Conservation (phyloP, 1,284 basidiomycete genomes). For the Pyrrhoderma noxium region DNA sequence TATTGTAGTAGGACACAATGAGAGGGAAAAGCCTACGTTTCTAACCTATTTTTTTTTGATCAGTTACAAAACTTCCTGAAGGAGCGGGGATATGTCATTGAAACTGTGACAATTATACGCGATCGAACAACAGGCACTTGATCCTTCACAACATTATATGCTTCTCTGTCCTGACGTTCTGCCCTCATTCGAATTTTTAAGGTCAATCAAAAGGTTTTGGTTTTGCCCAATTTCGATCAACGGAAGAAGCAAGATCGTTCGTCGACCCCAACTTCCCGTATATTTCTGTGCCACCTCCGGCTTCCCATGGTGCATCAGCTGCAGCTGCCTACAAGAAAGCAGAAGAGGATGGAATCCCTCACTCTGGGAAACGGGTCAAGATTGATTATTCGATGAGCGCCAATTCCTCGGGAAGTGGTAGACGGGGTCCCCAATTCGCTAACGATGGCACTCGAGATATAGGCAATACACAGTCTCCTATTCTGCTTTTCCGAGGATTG, state of each 20-base stretch:
- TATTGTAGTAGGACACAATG: slow-evolving; percentile 8
- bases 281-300: slow-evolving; percentile 78
- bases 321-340: slow-evolving; percentile 62
- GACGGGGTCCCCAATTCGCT: slow-evolving; percentile 48
- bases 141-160: slow-evolving; percentile 60
- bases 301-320: slow-evolving; percentile 69
- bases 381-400: slow-evolving; percentile 86
- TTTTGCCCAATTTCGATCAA: slow-evolving; percentile 82
- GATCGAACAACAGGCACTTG: slow-evolving; percentile 90
- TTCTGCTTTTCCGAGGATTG: slow-evolving; percentile 81
- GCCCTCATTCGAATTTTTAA: slow-evolving; percentile 52
- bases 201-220: slow-evolving; percentile 89
- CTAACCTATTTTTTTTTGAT: slow-evolving; percentile 23
- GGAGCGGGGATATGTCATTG: slow-evolving; percentile 59
- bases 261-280: slow-evolving; percentile 82
- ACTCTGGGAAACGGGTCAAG: slow-evolving; percentile 74
- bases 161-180: slow-evolving; percentile 61
- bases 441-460: slow-evolving; percentile 95
- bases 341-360: slow-evolving; percentile 54
- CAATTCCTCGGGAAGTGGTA: slow-evolving; percentile 57
- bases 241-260: slow-evolving; percentile 80
- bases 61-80: slow-evolving; percentile 49
- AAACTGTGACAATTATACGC: slow-evolving; percentile 87
- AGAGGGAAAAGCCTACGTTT: slow-evolving; percentile 20
- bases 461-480: slow-evolving; percentile 70